Evolutionary conservation across 1,284 basidiomycete species (phyloP).

Genomic region (Boletus mariae): DNA sequence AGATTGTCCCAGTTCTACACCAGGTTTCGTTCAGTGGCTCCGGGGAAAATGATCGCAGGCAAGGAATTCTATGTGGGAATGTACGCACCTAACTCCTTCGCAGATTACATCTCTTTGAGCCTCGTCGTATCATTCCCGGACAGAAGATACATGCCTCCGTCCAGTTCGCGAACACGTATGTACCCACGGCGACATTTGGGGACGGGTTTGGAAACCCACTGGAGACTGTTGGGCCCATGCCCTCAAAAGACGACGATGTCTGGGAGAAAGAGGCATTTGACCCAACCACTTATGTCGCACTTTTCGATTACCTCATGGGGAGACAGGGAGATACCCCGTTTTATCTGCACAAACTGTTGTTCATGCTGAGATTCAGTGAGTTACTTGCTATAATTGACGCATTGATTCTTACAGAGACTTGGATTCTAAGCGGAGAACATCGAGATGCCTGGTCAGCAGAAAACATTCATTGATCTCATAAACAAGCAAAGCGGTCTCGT

Average conservation of each 20-base stretch:
- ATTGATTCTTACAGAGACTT: neutral
- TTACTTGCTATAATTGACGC: neutral
- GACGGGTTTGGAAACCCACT: conserved; percentile 12
- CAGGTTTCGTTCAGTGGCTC: conserved; percentile 14
- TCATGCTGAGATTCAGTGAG: conserved; percentile 16
- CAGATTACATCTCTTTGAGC: conserved; percentile 10
- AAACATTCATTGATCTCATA: conserved; percentile 9
- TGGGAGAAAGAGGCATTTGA: conserved; percentile 16
- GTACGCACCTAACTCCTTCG: neutral
- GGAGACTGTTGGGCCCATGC: conserved; percentile 13
- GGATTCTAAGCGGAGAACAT: conserved; percentile 7
- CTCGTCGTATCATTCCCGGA: conserved; percentile 18
- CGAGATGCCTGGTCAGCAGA: conserved; percentile 5
- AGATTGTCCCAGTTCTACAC: conserved; percentile 21
- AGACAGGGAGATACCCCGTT: conserved; percentile 9
- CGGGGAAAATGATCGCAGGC: conserved; percentile 8
- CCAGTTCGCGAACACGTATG: conserved; percentile 8
- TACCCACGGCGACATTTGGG: conserved; percentile 13
- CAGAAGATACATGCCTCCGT: conserved; percentile 22
- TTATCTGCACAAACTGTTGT: conserved; percentile 11
- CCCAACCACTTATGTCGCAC: conserved; percentile 3
- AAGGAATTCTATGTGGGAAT: neutral
- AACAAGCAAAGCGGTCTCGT: conserved; percentile 11
- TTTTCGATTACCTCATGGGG: conserved; percentile 12
- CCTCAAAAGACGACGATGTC: conserved; percentile 7